These are phyloP conservation scores for Abelmoschus esculentus DNA, from an alignment of 345 rosid genomes.

Conservation along the genomic window DNA sequence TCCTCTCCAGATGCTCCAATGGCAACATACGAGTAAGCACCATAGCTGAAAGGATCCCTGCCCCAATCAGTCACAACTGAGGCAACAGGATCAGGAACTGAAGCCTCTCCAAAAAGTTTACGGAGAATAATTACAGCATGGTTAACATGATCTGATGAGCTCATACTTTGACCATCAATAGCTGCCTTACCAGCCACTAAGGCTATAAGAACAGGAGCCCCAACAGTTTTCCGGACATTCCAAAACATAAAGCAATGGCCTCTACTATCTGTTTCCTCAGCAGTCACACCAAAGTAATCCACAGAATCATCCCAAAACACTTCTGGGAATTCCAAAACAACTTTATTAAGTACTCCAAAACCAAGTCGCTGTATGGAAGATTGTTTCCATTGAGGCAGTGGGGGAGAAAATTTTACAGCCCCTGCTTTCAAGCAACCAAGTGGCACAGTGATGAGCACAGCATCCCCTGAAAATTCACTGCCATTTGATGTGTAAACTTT, in stretches of 20 bases:
- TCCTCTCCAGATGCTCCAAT: constrained; percentile 99
- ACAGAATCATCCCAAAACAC: constrained; percentile 97
- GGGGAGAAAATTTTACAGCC: constrained; percentile 73
- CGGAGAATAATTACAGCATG: constrained; percentile 91
- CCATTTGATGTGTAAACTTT: constrained; percentile 74
- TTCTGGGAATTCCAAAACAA: constrained; percentile 75
- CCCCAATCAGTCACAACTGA: constrained; percentile 99
- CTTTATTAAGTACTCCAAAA: constrained; percentile 96
- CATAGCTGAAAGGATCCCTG: constrained; percentile 90
- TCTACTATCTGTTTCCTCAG: constrained; percentile 77
- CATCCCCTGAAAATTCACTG: constrained; percentile 74
- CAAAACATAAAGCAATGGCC: constrained; percentile 99
- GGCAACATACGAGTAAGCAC: constrained; percentile 98
- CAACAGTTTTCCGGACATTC: constrained; percentile 92
- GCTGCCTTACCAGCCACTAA: constrained; percentile 98
- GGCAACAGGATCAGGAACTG: constrained; percentile 92
- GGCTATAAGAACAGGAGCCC: constrained; percentile 98
- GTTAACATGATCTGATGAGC: constrained; percentile 68
- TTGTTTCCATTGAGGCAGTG: constrained; percentile 86
- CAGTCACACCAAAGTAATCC: constrained; percentile 99
- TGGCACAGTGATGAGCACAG: constrained; percentile 88
- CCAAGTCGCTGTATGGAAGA: constrained; percentile 92
- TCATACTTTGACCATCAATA: constrained; percentile 55
- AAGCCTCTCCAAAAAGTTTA: constrained; percentile 80
- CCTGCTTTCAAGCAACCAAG: constrained; percentile 99